These are phyloP conservation scores for Veloboletus limbatus DNA, from an alignment of 1,284 basidiomycete genomes.

Conservation along the genomic window DNA sequence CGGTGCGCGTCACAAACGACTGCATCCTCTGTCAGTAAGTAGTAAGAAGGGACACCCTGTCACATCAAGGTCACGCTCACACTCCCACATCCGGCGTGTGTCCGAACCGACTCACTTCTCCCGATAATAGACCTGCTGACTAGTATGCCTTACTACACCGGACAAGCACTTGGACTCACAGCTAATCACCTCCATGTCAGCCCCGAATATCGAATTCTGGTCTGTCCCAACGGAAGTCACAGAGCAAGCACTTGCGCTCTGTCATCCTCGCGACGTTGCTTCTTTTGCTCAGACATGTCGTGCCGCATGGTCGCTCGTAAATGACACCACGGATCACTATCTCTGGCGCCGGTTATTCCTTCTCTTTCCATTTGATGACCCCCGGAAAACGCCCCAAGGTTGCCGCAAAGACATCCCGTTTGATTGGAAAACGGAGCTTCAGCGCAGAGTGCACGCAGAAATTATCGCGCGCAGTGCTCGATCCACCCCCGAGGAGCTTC, in stretches of 20 bases:
- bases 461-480: slow-evolving; percentile 28
- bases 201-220: slow-evolving; percentile 17
- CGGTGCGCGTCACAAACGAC: slow-evolving; percentile 7
- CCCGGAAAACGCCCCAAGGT: slow-evolving; percentile 34
- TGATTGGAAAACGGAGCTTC: slow-evolving; percentile 42
- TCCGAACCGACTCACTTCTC: no score
- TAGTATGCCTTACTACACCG: no score
- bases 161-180: not conserved
- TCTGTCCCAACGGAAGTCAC: slow-evolving; percentile 53
- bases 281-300: slow-evolving; percentile 54
- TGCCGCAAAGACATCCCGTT: slow-evolving; percentile 16
- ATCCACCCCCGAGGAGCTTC: slow-evolving; percentile 31
- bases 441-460: slow-evolving; percentile 41
- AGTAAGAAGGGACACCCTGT: no score
- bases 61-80: no score
- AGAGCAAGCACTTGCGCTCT: slow-evolving; percentile 53
- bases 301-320: slow-evolving; percentile 45
- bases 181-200: slow-evolving; percentile 5
- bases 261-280: slow-evolving; percentile 52
- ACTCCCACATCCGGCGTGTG: no score
- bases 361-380: slow-evolving; percentile 55
- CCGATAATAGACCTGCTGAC: no score
- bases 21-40: no score
- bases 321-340: slow-evolving; percentile 48
- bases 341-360: slow-evolving; percentile 67